phyloP scores from a whole-genome alignment of 768 basidiomycete species.

The Calvatia gigantea region DNA sequence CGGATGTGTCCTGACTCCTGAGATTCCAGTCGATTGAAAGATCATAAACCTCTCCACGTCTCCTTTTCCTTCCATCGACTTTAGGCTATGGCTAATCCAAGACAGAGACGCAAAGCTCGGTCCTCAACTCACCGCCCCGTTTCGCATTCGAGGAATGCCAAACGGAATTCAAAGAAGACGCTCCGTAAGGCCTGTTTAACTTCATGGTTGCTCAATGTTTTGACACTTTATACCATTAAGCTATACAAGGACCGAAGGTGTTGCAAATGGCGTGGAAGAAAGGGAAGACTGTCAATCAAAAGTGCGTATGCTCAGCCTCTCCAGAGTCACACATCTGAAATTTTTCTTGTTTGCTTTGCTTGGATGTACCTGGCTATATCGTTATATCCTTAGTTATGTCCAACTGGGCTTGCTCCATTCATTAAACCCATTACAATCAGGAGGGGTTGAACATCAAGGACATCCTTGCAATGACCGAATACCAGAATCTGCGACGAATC shows the following conservation, averaged over 20 bases:
- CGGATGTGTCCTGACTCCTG: neutral
- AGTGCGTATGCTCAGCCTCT: constrained; percentile 50
- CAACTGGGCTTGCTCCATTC: constrained; percentile 70
- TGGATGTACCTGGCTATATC: neutral
- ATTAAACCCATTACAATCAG: constrained; percentile 64
- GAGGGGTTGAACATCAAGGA: constrained; percentile 54
- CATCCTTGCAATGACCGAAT: constrained; percentile 13
- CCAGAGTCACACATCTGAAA: neutral
- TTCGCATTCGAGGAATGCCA: constrained; percentile 70
- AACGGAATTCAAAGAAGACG: constrained; percentile 74
- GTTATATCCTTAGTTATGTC: constrained; percentile 53
- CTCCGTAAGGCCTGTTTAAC: constrained; percentile 47
- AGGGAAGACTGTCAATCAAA: constrained; percentile 85
- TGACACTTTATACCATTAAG: constrained; percentile 31
- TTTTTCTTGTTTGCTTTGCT: neutral
- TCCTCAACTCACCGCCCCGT: constrained; percentile 74
- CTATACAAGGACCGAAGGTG: constrained; percentile 76
- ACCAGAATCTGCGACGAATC: neutral
- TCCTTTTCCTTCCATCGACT: neutral
- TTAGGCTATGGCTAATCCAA: constrained; percentile 81
- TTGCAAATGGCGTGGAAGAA: constrained; percentile 88
- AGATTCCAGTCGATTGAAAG: neutral
- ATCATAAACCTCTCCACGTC: neutral
- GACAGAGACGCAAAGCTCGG: constrained; percentile 83
- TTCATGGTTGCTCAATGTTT: neutral